Evolutionary conservation across 352 stramenopile genomes (phyloP).

Genomic region (Phytophthora gonapodyides): DNA sequence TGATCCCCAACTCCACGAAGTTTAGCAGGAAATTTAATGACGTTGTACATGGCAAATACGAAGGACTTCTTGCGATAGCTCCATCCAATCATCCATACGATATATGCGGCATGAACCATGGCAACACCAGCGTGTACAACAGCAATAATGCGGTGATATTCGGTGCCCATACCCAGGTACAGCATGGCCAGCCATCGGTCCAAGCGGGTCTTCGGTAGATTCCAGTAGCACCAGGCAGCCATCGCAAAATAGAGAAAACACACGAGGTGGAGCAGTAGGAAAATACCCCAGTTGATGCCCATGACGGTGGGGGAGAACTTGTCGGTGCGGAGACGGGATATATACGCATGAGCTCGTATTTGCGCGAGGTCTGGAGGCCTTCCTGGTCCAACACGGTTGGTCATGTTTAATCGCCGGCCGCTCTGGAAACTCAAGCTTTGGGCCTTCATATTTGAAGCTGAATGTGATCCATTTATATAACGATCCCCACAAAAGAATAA

Average conservation of each 20-base stretch:
- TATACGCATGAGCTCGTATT: conserved; percentile 13
- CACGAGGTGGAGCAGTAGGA: conserved; percentile 29
- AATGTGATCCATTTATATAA: too few species aligned
- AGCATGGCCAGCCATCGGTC: conserved; percentile 34
- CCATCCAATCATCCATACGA: conserved; percentile 34
- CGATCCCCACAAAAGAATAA: too few species aligned
- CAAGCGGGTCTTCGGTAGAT: conserved; percentile 32
- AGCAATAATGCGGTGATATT: conserved; percentile 22
- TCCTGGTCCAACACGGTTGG: conserved; percentile 4
- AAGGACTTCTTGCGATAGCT: conserved; percentile 20
- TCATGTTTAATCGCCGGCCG: conserved; percentile 8
- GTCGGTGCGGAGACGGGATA: conserved; percentile 14
- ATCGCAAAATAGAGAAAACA: conserved; percentile 36
- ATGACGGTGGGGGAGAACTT: conserved; percentile 25
- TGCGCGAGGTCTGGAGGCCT: conserved; percentile 13
- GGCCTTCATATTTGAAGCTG: background rate
- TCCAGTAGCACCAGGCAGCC: conserved; percentile 30
- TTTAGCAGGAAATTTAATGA: conserved; percentile 12
- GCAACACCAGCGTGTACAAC: conserved; percentile 19
- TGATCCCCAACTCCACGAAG: background rate
- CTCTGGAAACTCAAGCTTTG: background rate
- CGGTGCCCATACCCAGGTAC: conserved; percentile 30
- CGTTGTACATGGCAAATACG: conserved; percentile 34
- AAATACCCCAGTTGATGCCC: conserved; percentile 20
- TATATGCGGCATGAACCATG: conserved; percentile 23